Evolutionary conservation across 345 rosid genomes (phyloP).

Genomic region (Euphorbia lathyris): DNA sequence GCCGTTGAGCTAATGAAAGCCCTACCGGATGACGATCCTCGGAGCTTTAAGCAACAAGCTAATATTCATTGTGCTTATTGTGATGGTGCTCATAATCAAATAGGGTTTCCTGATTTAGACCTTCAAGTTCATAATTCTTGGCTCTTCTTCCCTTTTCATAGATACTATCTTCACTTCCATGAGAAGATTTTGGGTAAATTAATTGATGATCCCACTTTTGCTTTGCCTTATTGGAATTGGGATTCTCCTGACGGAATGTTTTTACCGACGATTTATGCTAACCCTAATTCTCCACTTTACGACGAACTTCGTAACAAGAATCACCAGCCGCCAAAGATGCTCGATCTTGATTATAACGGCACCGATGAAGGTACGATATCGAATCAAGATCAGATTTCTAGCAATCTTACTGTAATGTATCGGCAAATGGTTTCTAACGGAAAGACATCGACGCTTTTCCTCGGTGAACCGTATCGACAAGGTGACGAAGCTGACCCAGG

Average conservation of each 20-base stretch:
- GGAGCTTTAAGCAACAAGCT: constrained; percentile 55
- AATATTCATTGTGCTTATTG: constrained; percentile 64
- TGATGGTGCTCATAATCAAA: constrained; percentile 53
- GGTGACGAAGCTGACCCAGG: constrained; percentile 53
- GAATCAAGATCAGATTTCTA: constrained; percentile 20
- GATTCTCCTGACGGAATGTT: constrained; percentile 54
- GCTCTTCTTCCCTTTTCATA: constrained; percentile 64
- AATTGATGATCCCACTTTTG: constrained; percentile 53
- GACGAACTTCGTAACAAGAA: constrained; percentile 33
- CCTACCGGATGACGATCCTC: constrained; percentile 54
- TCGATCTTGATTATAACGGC: constrained; percentile 49
- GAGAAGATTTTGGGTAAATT: constrained; percentile 54
- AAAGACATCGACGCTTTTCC: constrained; percentile 41
- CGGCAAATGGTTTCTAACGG: constrained; percentile 57
- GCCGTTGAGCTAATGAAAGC: constrained; percentile 59
- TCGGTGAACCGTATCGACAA: constrained; percentile 49
- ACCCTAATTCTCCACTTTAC: constrained; percentile 43
- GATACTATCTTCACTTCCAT: constrained; percentile 48
- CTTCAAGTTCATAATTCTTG: constrained; percentile 55
- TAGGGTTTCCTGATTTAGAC: constrained; percentile 47
- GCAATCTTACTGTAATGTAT: constrained; percentile 54
- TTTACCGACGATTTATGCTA: constrained; percentile 42
- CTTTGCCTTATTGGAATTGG: constrained; percentile 67
- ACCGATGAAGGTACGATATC: constrained; percentile 10
- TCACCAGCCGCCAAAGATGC: constrained; percentile 35